These are phyloP conservation scores for Colletotrichum sublineola DNA, from an alignment of 2,329 filamentous ascomycete genomes.

Conservation along the genomic window DNA sequence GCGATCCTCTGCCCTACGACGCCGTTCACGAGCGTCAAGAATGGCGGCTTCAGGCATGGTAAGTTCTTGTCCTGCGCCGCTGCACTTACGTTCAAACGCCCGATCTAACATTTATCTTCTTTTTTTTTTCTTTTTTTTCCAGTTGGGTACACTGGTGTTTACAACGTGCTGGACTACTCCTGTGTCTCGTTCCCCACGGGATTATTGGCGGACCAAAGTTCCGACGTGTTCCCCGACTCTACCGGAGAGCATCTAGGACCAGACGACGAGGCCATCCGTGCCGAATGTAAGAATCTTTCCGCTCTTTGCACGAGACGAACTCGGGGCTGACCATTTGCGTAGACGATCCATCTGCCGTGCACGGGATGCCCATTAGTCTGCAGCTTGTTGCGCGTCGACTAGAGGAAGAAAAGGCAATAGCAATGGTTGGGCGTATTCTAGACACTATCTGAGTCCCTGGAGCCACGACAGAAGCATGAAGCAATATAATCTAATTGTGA, in stretches of 20 bases:
- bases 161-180: constrained; percentile 63
- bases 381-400: constrained; percentile 59
- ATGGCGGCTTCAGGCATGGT: constrained; percentile 60
- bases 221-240: constrained; percentile 51
- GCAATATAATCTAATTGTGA: not conserved
- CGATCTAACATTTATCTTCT: not conserved
- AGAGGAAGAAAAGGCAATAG: constrained; percentile 57
- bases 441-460: not conserved
- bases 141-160: constrained; percentile 66
- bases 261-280: constrained; percentile 54
- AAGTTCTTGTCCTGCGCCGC: constrained; percentile 35
- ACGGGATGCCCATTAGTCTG: constrained; percentile 59
- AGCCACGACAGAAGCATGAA: too few relatives aligned
- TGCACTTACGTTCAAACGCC: constrained; percentile 6
- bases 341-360: constrained; percentile 56
- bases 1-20: constrained; percentile 72
- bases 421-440: constrained; percentile 48
- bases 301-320: too few relatives aligned
- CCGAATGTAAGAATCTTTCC: constrained; percentile 55
- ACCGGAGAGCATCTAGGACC: constrained; percentile 53
- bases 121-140: not conserved
- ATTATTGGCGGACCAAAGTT: constrained; percentile 54
- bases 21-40: constrained; percentile 58
- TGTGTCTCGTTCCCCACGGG: constrained; percentile 62
- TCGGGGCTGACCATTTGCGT: not conserved